These are phyloP conservation scores for Saccharomycopsis fermentans DNA, from an alignment of 805 yeast genomes.

Conservation along the genomic window DNA sequence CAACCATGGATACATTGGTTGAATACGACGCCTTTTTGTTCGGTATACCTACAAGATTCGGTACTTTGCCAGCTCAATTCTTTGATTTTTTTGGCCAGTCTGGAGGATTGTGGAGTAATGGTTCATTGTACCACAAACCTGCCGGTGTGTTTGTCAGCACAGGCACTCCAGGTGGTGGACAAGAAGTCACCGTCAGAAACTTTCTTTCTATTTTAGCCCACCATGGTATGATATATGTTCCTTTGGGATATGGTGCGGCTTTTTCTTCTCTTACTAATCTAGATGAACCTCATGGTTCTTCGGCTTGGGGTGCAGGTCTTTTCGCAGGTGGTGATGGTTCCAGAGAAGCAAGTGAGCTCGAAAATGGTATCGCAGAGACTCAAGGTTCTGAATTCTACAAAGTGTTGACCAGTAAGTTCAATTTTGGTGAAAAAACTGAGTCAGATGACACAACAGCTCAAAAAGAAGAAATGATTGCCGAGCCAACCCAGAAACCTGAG, in stretches of 20 bases:
- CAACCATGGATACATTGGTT: slow-evolving; percentile 45
- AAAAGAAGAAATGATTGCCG: too few relatives aligned
- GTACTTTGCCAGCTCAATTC: slow-evolving; percentile 72
- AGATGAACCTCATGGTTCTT: slow-evolving; percentile 65
- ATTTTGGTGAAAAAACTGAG: slow-evolving; percentile 18
- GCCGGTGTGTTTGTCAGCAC: slow-evolving; percentile 67
- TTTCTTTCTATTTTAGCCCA: slow-evolving; percentile 57
- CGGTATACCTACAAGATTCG: slow-evolving; percentile 83
- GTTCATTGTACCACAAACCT: slow-evolving; percentile 63
- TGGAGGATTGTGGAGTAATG: slow-evolving; percentile 71
- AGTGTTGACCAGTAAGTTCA: slow-evolving; percentile 22
- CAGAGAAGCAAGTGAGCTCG: slow-evolving; percentile 53
- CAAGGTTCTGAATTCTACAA: slow-evolving; percentile 61
- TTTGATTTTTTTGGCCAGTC: slow-evolving; percentile 68
- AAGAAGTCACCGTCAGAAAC: slow-evolving; percentile 61
- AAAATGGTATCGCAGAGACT: slow-evolving; percentile 47
- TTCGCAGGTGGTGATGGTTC: slow-evolving; percentile 72
- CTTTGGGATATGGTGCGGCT: slow-evolving; percentile 59
- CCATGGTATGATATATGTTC: slow-evolving; percentile 74
- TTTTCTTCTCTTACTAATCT: slow-evolving; percentile 45
- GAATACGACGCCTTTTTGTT: slow-evolving; percentile 73
- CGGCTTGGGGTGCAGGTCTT: slow-evolving; percentile 84
- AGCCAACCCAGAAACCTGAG: too few relatives aligned
- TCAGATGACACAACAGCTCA: neutral
- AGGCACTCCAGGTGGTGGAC: slow-evolving; percentile 76